These are phyloP conservation scores for Neopestalotiopsis rosae DNA, from an alignment of 2,329 filamentous ascomycete genomes.

Conservation along the genomic window DNA sequence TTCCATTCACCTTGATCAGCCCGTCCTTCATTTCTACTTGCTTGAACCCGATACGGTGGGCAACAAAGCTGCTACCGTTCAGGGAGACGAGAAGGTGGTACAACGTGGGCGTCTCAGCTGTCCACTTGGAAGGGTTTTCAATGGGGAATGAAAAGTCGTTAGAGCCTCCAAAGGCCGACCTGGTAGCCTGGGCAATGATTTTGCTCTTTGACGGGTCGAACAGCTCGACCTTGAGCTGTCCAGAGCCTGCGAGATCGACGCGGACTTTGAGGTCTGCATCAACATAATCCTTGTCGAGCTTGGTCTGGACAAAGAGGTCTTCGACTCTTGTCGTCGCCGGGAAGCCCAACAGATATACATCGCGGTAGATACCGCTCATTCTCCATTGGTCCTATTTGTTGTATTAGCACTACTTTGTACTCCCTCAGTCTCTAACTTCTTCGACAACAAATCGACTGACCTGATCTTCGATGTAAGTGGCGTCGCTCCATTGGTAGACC, in stretches of 20 bases:
- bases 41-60: constrained; percentile 63
- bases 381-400: constrained; percentile 61
- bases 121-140: constrained; percentile 61
- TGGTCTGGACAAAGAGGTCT: constrained; percentile 58
- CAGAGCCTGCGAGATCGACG: constrained; percentile 55
- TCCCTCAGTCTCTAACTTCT: neutral
- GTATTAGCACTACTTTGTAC: neutral
- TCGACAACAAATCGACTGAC: constrained; percentile 22
- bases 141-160: constrained; percentile 38
- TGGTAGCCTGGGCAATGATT: constrained; percentile 62
- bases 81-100: constrained; percentile 48
- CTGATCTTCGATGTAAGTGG: constrained; percentile 64
- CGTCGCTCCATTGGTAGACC: constrained; percentile 67
- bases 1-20: constrained; percentile 62
- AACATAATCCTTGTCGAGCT: constrained; percentile 56
- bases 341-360: constrained; percentile 65
- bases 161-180: constrained; percentile 39
- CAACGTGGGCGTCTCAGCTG: constrained; percentile 63
- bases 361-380: constrained; percentile 58
- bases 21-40: constrained; percentile 63
- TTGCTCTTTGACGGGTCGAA: constrained; percentile 60
- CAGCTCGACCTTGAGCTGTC: constrained; percentile 63
- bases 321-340: constrained; percentile 58
- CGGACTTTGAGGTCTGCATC: constrained; percentile 53
- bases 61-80: constrained; percentile 38